Conservation (phyloP, 768 basidiomycete genomes). For the Mycena floridula region DNA sequence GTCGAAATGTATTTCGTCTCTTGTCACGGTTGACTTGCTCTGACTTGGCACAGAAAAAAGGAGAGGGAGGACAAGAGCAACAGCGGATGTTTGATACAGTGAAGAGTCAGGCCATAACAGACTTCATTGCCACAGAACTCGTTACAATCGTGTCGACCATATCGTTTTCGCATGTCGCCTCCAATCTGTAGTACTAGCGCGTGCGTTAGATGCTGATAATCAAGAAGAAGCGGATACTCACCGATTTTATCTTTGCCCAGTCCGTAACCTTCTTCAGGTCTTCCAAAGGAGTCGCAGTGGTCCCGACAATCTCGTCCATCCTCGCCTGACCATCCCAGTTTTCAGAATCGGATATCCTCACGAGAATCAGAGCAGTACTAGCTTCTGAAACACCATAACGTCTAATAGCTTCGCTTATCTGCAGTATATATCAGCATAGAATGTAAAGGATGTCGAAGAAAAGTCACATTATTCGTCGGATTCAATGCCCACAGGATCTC, state of each 20-base stretch:
- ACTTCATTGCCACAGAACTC: constrained; percentile 59
- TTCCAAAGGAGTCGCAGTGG: constrained; percentile 43
- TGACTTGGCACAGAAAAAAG: too few species aligned
- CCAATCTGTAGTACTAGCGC: constrained; percentile 50
- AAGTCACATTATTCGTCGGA: constrained; percentile 74
- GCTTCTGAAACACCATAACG: constrained; percentile 77
- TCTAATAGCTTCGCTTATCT: constrained; percentile 87
- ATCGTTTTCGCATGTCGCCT: too few species aligned
- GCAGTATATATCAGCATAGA: background rate
- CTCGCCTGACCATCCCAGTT: constrained; percentile 30
- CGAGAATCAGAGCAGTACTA: constrained; percentile 62
- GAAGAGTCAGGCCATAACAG: constrained; percentile 29
- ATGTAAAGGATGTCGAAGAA: background rate
- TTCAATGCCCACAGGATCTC: constrained; percentile 87
- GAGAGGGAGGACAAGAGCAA: too few species aligned
- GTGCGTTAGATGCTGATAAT: background rate
- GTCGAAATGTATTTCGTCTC: too few species aligned
- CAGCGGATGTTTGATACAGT: too few species aligned
- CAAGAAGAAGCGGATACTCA: constrained; percentile 15
- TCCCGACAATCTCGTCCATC: constrained; percentile 57
- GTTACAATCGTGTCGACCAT: constrained; percentile 47
- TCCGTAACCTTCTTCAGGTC: constrained; percentile 49
- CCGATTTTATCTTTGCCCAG: constrained; percentile 73
- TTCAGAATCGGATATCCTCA: constrained; percentile 49
- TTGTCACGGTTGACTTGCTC: too few species aligned